These are phyloP conservation scores for Kurtzmaniella quercitrusa DNA, from an alignment of 1,139 yeast species.

Conservation along the genomic window DNA sequence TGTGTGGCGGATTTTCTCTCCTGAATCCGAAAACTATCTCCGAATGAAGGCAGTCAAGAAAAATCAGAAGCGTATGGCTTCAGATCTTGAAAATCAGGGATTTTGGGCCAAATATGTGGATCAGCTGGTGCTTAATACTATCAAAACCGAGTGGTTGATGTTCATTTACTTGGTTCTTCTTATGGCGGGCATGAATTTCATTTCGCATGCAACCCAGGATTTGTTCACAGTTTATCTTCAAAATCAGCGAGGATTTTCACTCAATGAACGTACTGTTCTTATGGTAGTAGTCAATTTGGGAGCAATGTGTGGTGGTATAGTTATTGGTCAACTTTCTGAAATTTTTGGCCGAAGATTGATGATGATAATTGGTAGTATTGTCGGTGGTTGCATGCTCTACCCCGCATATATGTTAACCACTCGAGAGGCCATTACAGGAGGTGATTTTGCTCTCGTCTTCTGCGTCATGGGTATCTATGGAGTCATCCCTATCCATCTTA, in stretches of 20 bases:
- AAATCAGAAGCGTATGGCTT: constrained; percentile 11
- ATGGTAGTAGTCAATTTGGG: constrained; percentile 47
- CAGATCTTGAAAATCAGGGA: constrained; percentile 1
- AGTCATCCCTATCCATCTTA: constrained; percentile 31
- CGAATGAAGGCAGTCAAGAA: constrained; percentile 13
- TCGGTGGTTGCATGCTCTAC: constrained; percentile 32
- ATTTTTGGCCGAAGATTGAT: constrained; percentile 46
- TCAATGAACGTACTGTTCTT: constrained; percentile 39
- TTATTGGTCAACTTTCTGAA: constrained; percentile 43
- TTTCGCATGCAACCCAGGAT: constrained; percentile 55
- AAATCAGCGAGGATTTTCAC: constrained; percentile 30
- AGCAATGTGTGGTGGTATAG: constrained; percentile 46
- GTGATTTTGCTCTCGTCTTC: constrained; percentile 20
- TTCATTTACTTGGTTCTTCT: constrained; percentile 39
- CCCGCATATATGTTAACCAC: constrained; percentile 20
- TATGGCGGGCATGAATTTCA: constrained; percentile 49
- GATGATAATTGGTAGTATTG: constrained; percentile 25
- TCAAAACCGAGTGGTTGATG: constrained; percentile 35
- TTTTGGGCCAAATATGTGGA: constrained; percentile 10
- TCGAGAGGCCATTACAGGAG: constrained; percentile 12
- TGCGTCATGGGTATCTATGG: constrained; percentile 40
- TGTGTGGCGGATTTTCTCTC: constrained; percentile 49
- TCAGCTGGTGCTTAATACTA: constrained; percentile 12
- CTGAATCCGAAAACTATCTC: constrained; percentile 59
- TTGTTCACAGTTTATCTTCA: constrained; percentile 46